A percentile compares a stretch with the other conserved stretches of the same genome.
These are phyloP conservation scores for Aspergillus awamori DNA, from an alignment of 2,329 filamentous ascomycete genomes.

Conservation along the genomic window DNA sequence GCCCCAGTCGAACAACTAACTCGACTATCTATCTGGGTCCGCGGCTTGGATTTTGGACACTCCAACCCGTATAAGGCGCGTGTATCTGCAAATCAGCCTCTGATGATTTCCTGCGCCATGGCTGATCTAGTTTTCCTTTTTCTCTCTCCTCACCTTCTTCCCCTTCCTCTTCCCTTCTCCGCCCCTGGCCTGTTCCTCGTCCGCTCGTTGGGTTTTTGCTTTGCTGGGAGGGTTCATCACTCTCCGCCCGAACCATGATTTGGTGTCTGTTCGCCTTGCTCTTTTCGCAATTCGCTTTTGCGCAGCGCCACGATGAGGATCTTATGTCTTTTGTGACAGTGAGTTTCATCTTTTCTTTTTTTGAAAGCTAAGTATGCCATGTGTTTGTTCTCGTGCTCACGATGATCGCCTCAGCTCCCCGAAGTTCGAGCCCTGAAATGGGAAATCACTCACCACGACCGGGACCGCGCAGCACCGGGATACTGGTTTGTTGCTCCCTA, in stretches of 20 bases:
- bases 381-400: not conserved
- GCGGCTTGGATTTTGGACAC: not conserved
- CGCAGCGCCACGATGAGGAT: slow-evolving; percentile 15
- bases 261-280: not conserved
- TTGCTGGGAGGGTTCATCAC: not conserved
- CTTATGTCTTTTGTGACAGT: slow-evolving; percentile 24
- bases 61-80: not conserved
- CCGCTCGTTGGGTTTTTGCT: not conserved
- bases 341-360: not conserved
- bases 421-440: slow-evolving; percentile 31
- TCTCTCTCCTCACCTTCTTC: not conserved
- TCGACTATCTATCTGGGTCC: not conserved
- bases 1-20: not conserved
- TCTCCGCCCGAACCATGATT: not conserved
- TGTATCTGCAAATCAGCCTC: not conserved
- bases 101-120: not conserved
- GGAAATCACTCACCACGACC: slow-evolving; percentile 31
- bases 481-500: slow-evolving; percentile 56
- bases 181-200: not conserved
- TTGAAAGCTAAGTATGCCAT: too few relatives aligned
- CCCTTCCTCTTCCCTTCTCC: not conserved
- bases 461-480: slow-evolving; percentile 41
- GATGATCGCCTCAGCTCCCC: slow-evolving; percentile 23
- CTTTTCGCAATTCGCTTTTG: not conserved
- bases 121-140: not conserved